A percentile compares a stretch with the other conserved stretches of the same genome.
phyloP scores from a whole-genome alignment of 441 rosid species.

The Geranium incanum region DNA sequence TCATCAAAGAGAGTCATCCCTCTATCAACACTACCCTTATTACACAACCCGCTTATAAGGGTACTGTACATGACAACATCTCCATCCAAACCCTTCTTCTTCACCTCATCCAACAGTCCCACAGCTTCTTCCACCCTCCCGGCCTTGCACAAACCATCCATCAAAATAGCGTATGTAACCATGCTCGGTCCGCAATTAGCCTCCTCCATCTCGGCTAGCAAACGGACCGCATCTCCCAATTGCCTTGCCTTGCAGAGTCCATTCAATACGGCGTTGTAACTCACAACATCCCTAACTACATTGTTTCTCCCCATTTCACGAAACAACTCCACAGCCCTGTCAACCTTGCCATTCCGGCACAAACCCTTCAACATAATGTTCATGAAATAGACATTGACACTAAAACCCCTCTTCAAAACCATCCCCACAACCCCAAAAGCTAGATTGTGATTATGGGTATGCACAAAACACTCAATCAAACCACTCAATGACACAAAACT shows the following conservation, averaged over 20 bases:
- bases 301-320: constrained; percentile 28
- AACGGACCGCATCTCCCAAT: constrained; percentile 28
- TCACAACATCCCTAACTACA: constrained; percentile 28
- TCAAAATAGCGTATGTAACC: constrained; percentile 38
- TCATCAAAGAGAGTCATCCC: constrained; percentile 41
- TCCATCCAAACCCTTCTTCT: constrained; percentile 31
- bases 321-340: constrained; percentile 34
- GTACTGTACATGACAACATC: constrained; percentile 46
- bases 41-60: constrained; percentile 43
- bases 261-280: constrained; percentile 34
- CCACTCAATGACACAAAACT: constrained; percentile 44
- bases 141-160: constrained; percentile 41
- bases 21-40: constrained; percentile 27
- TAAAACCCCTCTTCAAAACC: constrained; percentile 54
- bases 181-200: constrained; percentile 25
- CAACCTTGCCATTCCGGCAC: constrained; percentile 31
- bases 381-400: constrained; percentile 30
- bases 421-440: constrained; percentile 43
- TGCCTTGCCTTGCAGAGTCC: constrained; percentile 37
- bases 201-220: constrained; percentile 31
- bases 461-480: constrained; percentile 46
- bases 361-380: constrained; percentile 51
- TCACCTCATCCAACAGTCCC: constrained; percentile 31
- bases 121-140: constrained; percentile 37
- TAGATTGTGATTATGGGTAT: constrained; percentile 25